These are phyloP conservation scores for Aureobasidium leucospermi DNA, from an alignment of 2,329 filamentous ascomycete species.

Conservation along the genomic window DNA sequence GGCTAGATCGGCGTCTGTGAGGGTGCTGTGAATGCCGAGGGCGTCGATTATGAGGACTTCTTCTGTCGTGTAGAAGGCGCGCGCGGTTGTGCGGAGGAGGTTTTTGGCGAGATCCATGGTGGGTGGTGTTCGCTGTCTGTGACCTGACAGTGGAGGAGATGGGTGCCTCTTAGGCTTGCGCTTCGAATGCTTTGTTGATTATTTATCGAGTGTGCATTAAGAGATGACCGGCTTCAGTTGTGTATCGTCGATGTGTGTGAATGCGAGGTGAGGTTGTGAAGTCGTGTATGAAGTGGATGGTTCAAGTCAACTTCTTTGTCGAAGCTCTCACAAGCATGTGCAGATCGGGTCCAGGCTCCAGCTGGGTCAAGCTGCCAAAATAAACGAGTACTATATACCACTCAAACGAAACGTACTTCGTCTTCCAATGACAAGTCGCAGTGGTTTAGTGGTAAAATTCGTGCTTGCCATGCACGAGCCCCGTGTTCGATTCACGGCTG, in stretches of 20 bases:
- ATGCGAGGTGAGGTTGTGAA: not conserved
- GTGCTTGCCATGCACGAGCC: conserved; percentile 14
- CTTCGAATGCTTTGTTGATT: not conserved
- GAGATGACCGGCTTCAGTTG: not conserved
- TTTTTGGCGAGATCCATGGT: conserved; percentile 59
- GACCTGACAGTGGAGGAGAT: not conserved
- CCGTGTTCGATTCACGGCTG: conserved; percentile 15
- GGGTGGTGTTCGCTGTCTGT: not conserved
- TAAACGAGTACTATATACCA: not conserved
- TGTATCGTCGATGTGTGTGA: not conserved
- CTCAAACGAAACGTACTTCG: too few species aligned
- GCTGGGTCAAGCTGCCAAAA: not conserved
- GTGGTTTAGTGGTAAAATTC: conserved; percentile 15
- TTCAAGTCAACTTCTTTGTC: not conserved
- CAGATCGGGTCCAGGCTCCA: not conserved
- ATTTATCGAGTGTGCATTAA: not conserved
- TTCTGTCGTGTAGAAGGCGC: conserved; percentile 79
- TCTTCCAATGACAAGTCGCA: conserved; percentile 4
- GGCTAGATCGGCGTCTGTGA: conserved; percentile 82
- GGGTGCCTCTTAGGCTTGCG: not conserved
- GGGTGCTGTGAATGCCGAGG: conserved; percentile 61
- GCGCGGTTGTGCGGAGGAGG: conserved; percentile 77
- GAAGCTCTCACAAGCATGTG: not conserved
- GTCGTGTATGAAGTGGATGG: not conserved
- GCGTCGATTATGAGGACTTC: conserved; percentile 79